Evolutionary conservation across 1,139 yeast genomes (phyloP), one percentile per base, ranked within the genome.

Genomic region (Taphrina deformans): DNA sequence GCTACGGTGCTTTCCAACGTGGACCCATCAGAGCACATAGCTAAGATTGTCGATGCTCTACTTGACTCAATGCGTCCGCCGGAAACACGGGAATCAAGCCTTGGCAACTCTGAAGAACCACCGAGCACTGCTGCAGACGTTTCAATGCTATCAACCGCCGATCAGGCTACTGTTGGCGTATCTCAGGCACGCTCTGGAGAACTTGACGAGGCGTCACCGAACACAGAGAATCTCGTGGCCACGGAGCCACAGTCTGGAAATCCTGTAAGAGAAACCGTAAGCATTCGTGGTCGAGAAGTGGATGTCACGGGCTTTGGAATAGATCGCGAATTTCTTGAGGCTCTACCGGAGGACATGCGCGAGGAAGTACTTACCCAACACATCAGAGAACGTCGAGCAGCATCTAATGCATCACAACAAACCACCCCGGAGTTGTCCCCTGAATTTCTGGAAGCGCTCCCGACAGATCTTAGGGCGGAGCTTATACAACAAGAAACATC

Each of bases 351-450:
- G 58, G 96, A 89, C 64, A 88, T 92, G 88, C 80, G 97, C 62
- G 96, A 91, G 70, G 97, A 92, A 72, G 98, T 91, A 0, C 85
- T 90, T 72, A 85, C 95, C 0, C 96, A 91, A 71, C 96, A 91
- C 73, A 79, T 91, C 3, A 79, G 93, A 53, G 96, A 90, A 69
- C 79, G 79, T 80, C 70, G 87, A 78, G 73, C 77, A 1, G 81
- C 80, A 6, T 67, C 61, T 23, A 66, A 56, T 7, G 27, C 18
- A 7, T 7, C 48, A 6, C 56, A 35, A 6, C 70, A 66, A 0
- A 80, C 91, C 5, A 41, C 52, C 23, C 45, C 51, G 53, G 96
- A 88, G 71, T 82, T 89, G 65, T 96, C 88, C 72, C 89, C 91
- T 0, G 93, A 87, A 56, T 91, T 91, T 74, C 79, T 91, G 70